phyloP scores from a whole-genome alignment of 2,329 filamentous ascomycete genomes.

The Tolypocladium endophyticum region DNA sequence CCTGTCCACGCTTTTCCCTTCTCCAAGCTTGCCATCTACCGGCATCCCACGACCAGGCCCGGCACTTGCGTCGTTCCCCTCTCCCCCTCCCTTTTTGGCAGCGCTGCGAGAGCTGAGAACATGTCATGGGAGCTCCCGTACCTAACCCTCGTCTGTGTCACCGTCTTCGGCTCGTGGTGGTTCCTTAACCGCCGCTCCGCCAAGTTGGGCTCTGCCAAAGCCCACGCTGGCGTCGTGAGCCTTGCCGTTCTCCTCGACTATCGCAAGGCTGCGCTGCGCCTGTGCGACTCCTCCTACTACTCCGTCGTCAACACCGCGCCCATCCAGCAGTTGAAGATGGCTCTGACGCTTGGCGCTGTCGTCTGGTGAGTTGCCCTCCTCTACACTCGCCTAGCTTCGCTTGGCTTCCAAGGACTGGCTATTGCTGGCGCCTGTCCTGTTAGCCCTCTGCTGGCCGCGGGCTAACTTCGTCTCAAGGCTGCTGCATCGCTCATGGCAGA shows the following conservation, averaged over 20 bases:
- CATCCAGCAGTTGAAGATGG: conserved; percentile 41
- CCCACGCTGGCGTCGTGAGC: conserved; percentile 17
- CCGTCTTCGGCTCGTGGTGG: conserved; percentile 26
- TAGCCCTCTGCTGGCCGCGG: conserved; percentile 1
- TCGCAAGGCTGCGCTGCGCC: conserved; percentile 17
- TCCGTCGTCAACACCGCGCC: conserved; percentile 34
- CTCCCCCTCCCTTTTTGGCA: not conserved
- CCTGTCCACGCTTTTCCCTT: not conserved
- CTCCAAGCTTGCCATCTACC: conserved; percentile 10
- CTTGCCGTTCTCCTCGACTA: conserved; percentile 22
- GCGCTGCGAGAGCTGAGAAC: conserved; percentile 21
- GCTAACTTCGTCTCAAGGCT: conserved; percentile 44
- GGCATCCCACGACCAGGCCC: conserved; percentile 9
- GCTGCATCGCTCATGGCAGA: conserved; percentile 75
- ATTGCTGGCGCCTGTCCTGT: not conserved
- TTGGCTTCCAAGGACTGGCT: not conserved
- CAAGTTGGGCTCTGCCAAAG: conserved; percentile 15
- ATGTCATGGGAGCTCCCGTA: conserved; percentile 32
- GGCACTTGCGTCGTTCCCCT: conserved; percentile 1
- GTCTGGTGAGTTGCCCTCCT: conserved; percentile 34
- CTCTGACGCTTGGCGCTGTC: conserved; percentile 41
- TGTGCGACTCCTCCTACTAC: conserved; percentile 17
- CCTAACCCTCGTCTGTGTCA: conserved; percentile 28
- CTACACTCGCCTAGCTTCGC: not conserved
- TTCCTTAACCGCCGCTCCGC: conserved; percentile 21